Evolutionary conservation across 306 rosid genomes (phyloP).

Genomic region (Glycine latifolia): DNA sequence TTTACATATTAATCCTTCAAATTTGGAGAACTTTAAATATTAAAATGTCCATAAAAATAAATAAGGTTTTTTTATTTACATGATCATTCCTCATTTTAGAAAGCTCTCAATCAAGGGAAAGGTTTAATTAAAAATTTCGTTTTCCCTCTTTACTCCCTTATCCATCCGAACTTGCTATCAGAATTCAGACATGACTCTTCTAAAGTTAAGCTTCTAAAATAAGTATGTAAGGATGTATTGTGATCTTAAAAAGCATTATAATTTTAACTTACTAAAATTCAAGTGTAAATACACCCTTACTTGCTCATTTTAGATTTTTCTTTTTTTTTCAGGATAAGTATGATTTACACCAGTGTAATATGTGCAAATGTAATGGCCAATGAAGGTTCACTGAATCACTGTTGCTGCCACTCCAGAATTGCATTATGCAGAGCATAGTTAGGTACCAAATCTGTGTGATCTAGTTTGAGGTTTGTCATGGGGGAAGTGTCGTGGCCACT

Average conservation of each 20-base stretch:
- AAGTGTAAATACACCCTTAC: slow-evolving; percentile 42
- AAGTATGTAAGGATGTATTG: slow-evolving; percentile 15
- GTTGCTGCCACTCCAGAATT: slow-evolving; percentile 91
- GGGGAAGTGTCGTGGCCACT: slow-evolving; percentile 93
- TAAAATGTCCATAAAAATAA: slow-evolving; percentile 6
- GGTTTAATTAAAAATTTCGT: slow-evolving; percentile 38
- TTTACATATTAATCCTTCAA: background rate
- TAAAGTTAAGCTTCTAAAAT: slow-evolving; percentile 24
- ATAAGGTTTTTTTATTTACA: slow-evolving; percentile 27
- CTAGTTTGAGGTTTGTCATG: slow-evolving; percentile 95
- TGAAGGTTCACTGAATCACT: slow-evolving; percentile 36
- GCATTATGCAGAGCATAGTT: slow-evolving; percentile 89
- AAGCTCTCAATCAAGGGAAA: slow-evolving; percentile 39
- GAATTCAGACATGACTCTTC: background rate
- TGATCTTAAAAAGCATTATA: background rate
- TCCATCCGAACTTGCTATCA: slow-evolving; percentile 20
- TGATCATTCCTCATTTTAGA: slow-evolving; percentile 14
- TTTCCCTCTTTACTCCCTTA: slow-evolving; percentile 28
- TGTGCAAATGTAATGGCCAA: slow-evolving; percentile 44
- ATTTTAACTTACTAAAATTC: background rate
- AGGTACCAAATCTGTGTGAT: slow-evolving; percentile 82
- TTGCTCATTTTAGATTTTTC: slow-evolving; percentile 19
- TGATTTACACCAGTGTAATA: slow-evolving; percentile 26
- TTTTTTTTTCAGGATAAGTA: background rate
- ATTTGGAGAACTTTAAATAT: slow-evolving; percentile 24